Evolutionary conservation across 495 filamentous ascomycete genomes (phyloP).

Genomic region (Ramalina intermedia): DNA sequence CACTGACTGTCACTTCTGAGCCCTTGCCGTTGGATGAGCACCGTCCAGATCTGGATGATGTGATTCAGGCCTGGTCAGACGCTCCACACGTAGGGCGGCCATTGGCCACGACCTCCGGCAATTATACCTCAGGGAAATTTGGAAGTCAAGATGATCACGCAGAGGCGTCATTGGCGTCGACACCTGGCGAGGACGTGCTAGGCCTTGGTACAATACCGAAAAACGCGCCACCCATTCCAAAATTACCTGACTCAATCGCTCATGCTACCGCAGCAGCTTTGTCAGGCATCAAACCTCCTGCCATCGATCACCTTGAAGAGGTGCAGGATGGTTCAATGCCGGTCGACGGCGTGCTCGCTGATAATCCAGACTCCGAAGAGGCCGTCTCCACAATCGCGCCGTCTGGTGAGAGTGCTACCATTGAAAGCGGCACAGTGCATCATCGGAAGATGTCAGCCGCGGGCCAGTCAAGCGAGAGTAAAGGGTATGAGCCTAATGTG

Average conservation of each 20-base stretch:
- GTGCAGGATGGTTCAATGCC: too few species aligned
- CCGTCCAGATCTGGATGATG: constrained; percentile 11
- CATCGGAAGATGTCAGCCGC: too few species aligned
- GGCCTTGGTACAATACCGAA: constrained; percentile 4
- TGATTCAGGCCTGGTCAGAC: constrained; percentile 12
- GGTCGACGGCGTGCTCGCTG: too few species aligned
- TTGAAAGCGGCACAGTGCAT: too few species aligned
- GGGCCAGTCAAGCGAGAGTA: too few species aligned
- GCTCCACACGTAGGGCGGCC: constrained; percentile 5
- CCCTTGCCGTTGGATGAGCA: constrained; percentile 4
- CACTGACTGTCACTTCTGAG: constrained; percentile 2
- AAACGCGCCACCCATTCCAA: constrained; percentile 7
- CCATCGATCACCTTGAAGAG: too few species aligned
- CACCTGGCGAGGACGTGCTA: constrained; percentile 7
- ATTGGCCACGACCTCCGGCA: neutral
- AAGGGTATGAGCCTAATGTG: too few species aligned
- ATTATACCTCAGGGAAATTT: neutral
- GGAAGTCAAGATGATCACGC: neutral
- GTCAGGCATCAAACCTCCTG: too few species aligned
- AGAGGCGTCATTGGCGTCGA: constrained; percentile 11
- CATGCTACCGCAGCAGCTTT: neutral
- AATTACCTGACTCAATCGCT: constrained; percentile 4
- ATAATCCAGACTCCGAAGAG: too few species aligned
- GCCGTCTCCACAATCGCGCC: too few species aligned
- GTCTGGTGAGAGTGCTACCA: too few species aligned